A percentile compares a stretch with the other conserved stretches of the same genome.
Conservation (phyloP, 805 yeast genomes). For the Yamadazyma sp. region DNA sequence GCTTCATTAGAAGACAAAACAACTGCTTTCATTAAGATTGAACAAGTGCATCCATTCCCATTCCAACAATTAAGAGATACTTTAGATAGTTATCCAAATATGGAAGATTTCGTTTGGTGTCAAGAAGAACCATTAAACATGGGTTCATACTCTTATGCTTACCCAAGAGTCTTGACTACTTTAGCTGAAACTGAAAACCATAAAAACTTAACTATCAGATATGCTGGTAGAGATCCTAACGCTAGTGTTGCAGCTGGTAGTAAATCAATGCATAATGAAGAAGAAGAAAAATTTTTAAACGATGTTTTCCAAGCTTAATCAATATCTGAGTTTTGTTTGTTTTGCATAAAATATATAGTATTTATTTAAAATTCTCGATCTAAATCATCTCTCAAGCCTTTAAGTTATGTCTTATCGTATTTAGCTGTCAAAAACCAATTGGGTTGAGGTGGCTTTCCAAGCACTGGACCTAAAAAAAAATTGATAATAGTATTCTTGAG, state of each 20-base stretch:
- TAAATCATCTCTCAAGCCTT: neutral
- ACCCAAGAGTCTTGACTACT: conserved; percentile 80
- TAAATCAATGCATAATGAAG: conserved; percentile 80
- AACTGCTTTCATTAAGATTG: conserved; percentile 86
- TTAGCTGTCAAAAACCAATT: too few relatives aligned
- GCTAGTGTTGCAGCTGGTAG: conserved; percentile 98
- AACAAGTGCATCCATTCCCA: conserved; percentile 99
- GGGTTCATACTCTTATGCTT: conserved; percentile 80
- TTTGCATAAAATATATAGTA: neutral
- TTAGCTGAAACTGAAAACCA: conserved; percentile 72
- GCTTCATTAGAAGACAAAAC: conserved; percentile 68
- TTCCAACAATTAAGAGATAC: conserved; percentile 88
- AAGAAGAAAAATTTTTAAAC: conserved; percentile 82
- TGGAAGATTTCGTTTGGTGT: conserved; percentile 90
- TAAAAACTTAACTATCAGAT: conserved; percentile 60
- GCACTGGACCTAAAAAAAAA: too few relatives aligned
- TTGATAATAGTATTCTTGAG: too few relatives aligned
- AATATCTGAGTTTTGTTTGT: conserved; percentile 3
- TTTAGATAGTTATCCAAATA: conserved; percentile 72
- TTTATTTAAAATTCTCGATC: neutral
- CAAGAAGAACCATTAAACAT: conserved; percentile 99
- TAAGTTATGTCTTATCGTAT: too few relatives aligned
- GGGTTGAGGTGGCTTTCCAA: too few relatives aligned
- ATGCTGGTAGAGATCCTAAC: conserved; percentile 97
- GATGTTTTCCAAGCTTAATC: conserved; percentile 54